Evolutionary conservation across 1,284 basidiomycete genomes (phyloP).

Genomic region (Cryptococcus floricola): DNA sequence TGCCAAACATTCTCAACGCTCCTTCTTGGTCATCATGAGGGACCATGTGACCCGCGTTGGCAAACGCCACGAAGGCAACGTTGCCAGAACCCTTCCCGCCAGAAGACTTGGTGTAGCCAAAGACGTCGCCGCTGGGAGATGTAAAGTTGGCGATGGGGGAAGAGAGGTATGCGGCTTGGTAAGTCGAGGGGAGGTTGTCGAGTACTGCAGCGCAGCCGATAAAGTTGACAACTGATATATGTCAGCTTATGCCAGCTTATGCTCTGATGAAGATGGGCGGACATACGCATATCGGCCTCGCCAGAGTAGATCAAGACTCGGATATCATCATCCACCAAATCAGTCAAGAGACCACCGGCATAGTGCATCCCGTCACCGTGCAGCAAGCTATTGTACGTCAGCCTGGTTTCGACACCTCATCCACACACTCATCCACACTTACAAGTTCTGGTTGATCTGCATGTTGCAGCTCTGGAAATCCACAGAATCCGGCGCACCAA

Average conservation of each 20-base stretch:
- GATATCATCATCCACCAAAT: constrained; percentile 69
- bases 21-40: constrained; percentile 78
- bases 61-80: constrained; percentile 66
- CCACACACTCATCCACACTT: constrained; percentile 4
- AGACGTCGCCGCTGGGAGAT: constrained; percentile 35
- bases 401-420: neutral
- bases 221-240: constrained; percentile 30
- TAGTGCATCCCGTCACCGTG: constrained; percentile 78
- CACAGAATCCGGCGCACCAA: constrained; percentile 63
- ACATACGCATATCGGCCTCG: constrained; percentile 67
- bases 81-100: constrained; percentile 64
- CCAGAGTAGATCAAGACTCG: constrained; percentile 78
- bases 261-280: neutral
- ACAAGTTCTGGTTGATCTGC: constrained; percentile 53
- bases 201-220: constrained; percentile 42
- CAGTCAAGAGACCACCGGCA: constrained; percentile 66
- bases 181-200: constrained; percentile 52
- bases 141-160: constrained; percentile 59
- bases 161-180: constrained; percentile 59
- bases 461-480: constrained; percentile 61
- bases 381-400: constrained; percentile 47
- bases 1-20: constrained; percentile 58
- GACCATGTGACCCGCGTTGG: constrained; percentile 75
- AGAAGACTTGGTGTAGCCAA: constrained; percentile 53
- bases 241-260: neutral